These are phyloP conservation scores for Cardamine chenopodiifolia DNA, from an alignment of 345 rosid genomes.

Conservation along the genomic window DNA sequence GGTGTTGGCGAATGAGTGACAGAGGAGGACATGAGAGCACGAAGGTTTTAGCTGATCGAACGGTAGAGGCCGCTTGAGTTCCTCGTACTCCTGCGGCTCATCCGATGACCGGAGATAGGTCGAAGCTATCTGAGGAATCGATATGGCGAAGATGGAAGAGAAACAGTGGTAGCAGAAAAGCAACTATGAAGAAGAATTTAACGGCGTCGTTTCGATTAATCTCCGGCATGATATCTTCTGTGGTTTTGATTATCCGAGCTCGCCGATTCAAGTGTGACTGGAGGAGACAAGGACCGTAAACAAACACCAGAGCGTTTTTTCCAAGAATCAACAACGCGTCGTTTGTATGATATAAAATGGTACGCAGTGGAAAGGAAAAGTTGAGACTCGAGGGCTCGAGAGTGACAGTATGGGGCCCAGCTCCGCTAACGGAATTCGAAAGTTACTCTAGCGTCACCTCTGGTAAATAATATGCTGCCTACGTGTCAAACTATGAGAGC, in stretches of 20 bases:
- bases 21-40: constrained; percentile 57
- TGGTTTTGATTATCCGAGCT: background rate
- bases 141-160: constrained; percentile 42
- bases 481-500: too few species aligned
- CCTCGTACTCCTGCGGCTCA: constrained; percentile 54
- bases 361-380: too few species aligned
- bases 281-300: background rate
- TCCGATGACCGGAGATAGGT: constrained; percentile 18
- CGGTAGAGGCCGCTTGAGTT: constrained; percentile 58
- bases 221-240: constrained; percentile 20
- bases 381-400: too few species aligned
- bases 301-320: too few species aligned
- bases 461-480: too few species aligned
- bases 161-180: constrained; percentile 32
- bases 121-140: constrained; percentile 39
- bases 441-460: too few species aligned
- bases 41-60: constrained; percentile 59
- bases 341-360: too few species aligned
- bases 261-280: constrained; percentile 27
- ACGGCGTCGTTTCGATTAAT: constrained; percentile 18
- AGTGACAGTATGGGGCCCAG: too few species aligned
- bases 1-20: constrained; percentile 84
- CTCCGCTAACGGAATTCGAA: too few species aligned
- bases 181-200: constrained; percentile 11
- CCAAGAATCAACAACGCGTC: too few species aligned